Conservation (phyloP, 2,329 filamentous ascomycete genomes). For the Xylariales sp. region DNA sequence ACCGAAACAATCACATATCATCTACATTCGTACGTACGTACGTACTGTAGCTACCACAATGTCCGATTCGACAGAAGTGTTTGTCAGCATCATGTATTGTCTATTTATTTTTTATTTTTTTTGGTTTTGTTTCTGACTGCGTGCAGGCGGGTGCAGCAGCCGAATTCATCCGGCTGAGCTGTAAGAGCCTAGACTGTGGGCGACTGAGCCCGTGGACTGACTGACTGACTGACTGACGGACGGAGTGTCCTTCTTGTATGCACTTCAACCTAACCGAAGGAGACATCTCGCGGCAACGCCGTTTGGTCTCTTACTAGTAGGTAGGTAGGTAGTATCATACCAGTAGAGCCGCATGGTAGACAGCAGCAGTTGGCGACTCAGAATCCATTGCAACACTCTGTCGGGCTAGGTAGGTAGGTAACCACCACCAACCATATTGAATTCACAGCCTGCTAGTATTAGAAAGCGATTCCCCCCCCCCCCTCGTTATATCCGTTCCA, state of each 20-base stretch:
- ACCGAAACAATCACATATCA: neutral
- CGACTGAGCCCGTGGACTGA: too few species aligned
- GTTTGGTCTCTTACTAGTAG: neutral
- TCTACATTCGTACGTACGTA: too few species aligned
- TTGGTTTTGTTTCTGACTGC: conserved; percentile 3
- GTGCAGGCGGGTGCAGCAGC: conserved; percentile 7
- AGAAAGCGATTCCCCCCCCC: neutral
- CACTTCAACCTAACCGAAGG: neutral
- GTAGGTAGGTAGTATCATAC: neutral
- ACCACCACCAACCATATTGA: neutral
- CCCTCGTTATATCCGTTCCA: neutral
- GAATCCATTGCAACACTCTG: neutral
- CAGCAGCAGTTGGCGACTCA: neutral
- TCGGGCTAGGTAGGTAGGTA: too few species aligned
- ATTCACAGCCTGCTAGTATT: neutral
- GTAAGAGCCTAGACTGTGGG: neutral
- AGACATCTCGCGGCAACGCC: neutral
- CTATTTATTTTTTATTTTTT: too few species aligned
- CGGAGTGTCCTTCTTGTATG: neutral
- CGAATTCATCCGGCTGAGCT: neutral
- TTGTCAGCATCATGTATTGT: conserved; percentile 21
- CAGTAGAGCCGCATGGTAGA: neutral
- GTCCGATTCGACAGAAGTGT: conserved; percentile 16
- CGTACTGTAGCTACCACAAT: too few species aligned
- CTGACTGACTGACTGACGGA: too few species aligned